Base-by-base conservation (phyloP, 345 rosid genomes). In the Jatropha curcas region DNA sequence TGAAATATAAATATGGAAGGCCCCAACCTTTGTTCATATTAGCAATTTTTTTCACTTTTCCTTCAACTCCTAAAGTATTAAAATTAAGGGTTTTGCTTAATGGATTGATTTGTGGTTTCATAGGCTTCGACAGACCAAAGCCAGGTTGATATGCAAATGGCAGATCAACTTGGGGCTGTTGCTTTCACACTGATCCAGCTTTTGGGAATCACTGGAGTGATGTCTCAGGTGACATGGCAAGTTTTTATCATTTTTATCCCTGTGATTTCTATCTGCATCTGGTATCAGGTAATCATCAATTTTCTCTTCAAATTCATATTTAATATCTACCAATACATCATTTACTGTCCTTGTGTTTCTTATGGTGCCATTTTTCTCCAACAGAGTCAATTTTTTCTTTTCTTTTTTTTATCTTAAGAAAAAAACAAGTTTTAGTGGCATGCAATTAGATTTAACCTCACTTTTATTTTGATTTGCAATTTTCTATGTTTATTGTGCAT, bases 71-170 rank as follows among this genome's bases (percentile, higher is more conserved):
- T 50, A 17, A n/a, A n/a, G n/a, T 33, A 3, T 6, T 19, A 19
- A 24, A 62, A 39, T 19, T 19, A 19, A 7, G 57, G 45, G 24
- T 35, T 61, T 34, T 20, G 25, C 31, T 51, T 75, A 22, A 4
- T 37, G 60, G 16, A 37, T 58, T 39, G 46, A 4, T 35, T 68
- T 48, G 39, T 58, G 52, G 67, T 63, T 22, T 72, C 28, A 8
- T 48, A 94, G 97, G 98, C 91, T 71, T 94, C 97, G 16, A 90
- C 93, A 0, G 94, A 94, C 79, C 96, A 92, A 76, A 87, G 86
- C 59, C 77, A 86, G 0, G 82, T 86, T 37, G 97, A 94, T 62
- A n/a, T 76, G 76, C 83, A 33, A 60, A 82, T 94, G 73, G 86
- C 87, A 0, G 68, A 64, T 74, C 81, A 73, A 71, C 62, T 86